A percentile compares a stretch with the other conserved stretches of the same genome.
Evolutionary conservation across 345 rosid genomes (phyloP).

Genomic region (Clarkia xantiana): DNA sequence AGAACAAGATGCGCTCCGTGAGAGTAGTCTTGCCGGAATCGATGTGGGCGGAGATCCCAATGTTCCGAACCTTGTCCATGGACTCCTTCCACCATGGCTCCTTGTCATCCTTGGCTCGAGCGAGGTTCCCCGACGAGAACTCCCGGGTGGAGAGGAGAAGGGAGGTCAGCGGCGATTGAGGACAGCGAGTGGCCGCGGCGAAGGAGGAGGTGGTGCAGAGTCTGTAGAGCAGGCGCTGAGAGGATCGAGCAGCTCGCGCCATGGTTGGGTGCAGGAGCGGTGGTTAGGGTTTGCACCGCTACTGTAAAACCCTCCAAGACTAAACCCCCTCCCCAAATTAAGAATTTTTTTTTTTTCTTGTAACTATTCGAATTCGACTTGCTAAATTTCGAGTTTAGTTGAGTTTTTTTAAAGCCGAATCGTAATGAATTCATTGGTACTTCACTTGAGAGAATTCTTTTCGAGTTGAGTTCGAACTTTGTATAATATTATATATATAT

Average conservation of each 20-base stretch:
- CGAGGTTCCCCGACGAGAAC: constrained; percentile 53
- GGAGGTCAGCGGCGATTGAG: constrained; percentile 37
- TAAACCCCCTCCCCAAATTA: background rate
- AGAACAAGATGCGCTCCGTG: constrained; percentile 76
- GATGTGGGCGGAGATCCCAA: constrained; percentile 96
- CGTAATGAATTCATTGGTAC: too few relatives aligned
- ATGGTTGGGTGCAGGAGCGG: constrained; percentile 12
- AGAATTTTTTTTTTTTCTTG: too few relatives aligned
- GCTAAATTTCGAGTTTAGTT: too few relatives aligned
- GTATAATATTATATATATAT: too few relatives aligned
- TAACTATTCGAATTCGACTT: too few relatives aligned
- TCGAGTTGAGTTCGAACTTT: too few relatives aligned
- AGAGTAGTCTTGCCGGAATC: constrained; percentile 97
- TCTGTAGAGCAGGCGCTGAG: constrained; percentile 28
- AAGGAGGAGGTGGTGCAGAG: constrained; percentile 17
- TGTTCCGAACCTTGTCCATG: constrained; percentile 70
- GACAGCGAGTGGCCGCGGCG: constrained; percentile 8
- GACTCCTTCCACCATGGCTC: constrained; percentile 99
- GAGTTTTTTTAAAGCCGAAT: too few relatives aligned
- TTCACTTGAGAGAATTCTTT: too few relatives aligned
- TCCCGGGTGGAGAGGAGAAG: constrained; percentile 50
- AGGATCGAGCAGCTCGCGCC: constrained; percentile 37
- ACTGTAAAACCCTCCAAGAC: constrained; percentile 5
- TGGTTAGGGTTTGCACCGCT: constrained; percentile 6
- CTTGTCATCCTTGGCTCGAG: constrained; percentile 69